phyloP scores from a whole-genome alignment of 1,284 basidiomycete genomes.

The Irpex sp. region DNA sequence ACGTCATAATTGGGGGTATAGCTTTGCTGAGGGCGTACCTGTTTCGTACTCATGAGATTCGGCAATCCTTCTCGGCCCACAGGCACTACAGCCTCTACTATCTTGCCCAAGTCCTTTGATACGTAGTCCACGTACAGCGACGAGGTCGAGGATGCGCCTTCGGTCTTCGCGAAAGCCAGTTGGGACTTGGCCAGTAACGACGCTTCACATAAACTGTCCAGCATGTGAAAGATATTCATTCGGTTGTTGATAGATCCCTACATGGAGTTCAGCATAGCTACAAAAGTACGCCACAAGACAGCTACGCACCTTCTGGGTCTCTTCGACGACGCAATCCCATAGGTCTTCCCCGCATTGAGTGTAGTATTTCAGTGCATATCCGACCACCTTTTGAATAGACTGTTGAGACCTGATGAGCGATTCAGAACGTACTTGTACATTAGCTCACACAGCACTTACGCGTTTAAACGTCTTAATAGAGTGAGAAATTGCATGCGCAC shows the following conservation, averaged over 20 bases:
- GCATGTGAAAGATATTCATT: slow-evolving; percentile 90
- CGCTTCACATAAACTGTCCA: slow-evolving; percentile 84
- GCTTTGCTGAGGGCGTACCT: slow-evolving; percentile 44
- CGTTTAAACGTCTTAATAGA: slow-evolving; percentile 71
- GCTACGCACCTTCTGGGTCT: slow-evolving; percentile 72
- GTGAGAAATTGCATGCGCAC: slow-evolving; percentile 83
- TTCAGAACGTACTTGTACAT: slow-evolving; percentile 22
- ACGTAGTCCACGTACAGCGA: slow-evolving; percentile 77
- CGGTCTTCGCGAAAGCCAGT: slow-evolving; percentile 39
- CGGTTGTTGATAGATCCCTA: slow-evolving; percentile 86
- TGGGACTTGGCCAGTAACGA: slow-evolving; percentile 64
- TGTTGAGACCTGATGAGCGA: slow-evolving; percentile 67
- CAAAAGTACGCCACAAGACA: not conserved
- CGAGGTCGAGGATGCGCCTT: slow-evolving; percentile 32
- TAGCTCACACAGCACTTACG: slow-evolving; percentile 49
- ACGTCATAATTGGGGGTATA: not conserved
- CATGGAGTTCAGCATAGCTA: slow-evolving; percentile 1
- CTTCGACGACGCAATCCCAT: slow-evolving; percentile 92
- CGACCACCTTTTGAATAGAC: slow-evolving; percentile 87
- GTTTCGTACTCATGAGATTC: slow-evolving; percentile 81
- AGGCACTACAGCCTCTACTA: slow-evolving; percentile 83
- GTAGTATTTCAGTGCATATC: slow-evolving; percentile 84
- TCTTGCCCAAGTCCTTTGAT: slow-evolving; percentile 64
- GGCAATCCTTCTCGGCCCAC: slow-evolving; percentile 77
- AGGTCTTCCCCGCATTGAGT: slow-evolving; percentile 83